Base-by-base conservation (phyloP, 306 rosid genomes). In the Gastrolobium villosum region DNA sequence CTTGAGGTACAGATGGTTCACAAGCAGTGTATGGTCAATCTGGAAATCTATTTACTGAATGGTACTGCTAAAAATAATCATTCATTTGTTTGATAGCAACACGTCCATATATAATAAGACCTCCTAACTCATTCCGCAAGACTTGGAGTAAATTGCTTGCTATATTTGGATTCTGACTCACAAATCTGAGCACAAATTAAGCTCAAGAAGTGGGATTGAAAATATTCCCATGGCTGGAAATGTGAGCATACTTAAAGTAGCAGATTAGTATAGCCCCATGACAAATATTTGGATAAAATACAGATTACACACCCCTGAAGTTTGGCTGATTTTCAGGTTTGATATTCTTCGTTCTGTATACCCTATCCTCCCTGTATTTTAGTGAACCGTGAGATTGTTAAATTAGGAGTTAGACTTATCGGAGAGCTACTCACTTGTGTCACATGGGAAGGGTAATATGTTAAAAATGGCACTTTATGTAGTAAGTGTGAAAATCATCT, bases 21-120 rank as follows among this genome's bases (percentile, higher is more conserved):
- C 65, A 76, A 54, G 68, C 60, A 76, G 39, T 46, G 40, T 13
- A 14, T 68, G 48, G 39, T 72, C 39, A 65, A 57, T 52, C 65
- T 31, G 26, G 54, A 64, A 40, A 37, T 45, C 61, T 30, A 54
- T 63, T 79, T 67, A 40, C 35, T 56, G 43, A 64, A 14, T 8
- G 43, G 35, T 48, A 36, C 10, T 48, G 37, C 46, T 44, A 65
- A 46, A 52, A 65, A 48, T 31, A 35, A 36, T 60, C 37, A 34
- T 65, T 28, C 32, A 72, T 66, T 61, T 40, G 14, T 56, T 70
- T 65, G 32, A 26, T 45, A 20, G 46, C 28, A 46, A 56, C 69
- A 39, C 50, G 50, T 45, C 10, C 70, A 46, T 41, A 37, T 46
- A 44, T 6, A 1, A 59, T 4, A 14, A 10, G 50, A 20, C 26